phyloP scores from a whole-genome alignment of 352 stramenopile genomes.

The Elongisporangium prolatum region DNA sequence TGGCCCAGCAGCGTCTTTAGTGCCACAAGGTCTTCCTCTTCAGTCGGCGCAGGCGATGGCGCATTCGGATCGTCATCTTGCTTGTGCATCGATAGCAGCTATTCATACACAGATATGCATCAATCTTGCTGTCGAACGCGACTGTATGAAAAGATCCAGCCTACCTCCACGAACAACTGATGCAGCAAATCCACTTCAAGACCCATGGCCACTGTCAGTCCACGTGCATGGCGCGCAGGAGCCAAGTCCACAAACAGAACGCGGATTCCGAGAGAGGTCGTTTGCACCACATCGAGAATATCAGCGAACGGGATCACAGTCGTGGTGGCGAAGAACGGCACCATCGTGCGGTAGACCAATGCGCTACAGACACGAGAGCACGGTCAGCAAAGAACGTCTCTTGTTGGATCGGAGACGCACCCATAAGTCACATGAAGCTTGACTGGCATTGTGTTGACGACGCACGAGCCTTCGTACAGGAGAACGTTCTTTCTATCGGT shows the following conservation, averaged over 20 bases:
- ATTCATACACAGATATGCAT: neutral
- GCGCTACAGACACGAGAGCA: constrained; percentile 17
- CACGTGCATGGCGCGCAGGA: constrained; percentile 32
- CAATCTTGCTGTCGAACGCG: neutral
- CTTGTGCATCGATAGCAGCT: constrained; percentile 61
- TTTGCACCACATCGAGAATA: constrained; percentile 43
- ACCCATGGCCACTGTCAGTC: constrained; percentile 68
- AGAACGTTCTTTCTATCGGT: constrained; percentile 54
- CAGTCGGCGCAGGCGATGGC: constrained; percentile 25
- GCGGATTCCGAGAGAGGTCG: constrained; percentile 62
- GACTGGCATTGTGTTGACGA: constrained; percentile 65
- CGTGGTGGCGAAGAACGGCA: constrained; percentile 67
- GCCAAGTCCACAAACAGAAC: constrained; percentile 51
- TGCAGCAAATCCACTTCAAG: constrained; percentile 73
- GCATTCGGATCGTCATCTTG: constrained; percentile 17
- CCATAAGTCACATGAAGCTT: constrained; percentile 75
- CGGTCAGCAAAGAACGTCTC: constrained; percentile 1
- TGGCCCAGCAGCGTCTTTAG: constrained; percentile 50
- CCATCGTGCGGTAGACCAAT: constrained; percentile 71
- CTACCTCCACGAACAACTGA: constrained; percentile 62
- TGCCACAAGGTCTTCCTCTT: constrained; percentile 34
- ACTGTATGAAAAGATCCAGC: neutral
- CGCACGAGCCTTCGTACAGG: constrained; percentile 73
- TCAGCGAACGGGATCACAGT: constrained; percentile 59
- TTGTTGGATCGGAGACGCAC: constrained; percentile 18